Percentiles rank a stretch among this genome's conserved stretches.
Conservation (phyloP, 345 rosid species). For the Lenwebbia sp. region DNA sequence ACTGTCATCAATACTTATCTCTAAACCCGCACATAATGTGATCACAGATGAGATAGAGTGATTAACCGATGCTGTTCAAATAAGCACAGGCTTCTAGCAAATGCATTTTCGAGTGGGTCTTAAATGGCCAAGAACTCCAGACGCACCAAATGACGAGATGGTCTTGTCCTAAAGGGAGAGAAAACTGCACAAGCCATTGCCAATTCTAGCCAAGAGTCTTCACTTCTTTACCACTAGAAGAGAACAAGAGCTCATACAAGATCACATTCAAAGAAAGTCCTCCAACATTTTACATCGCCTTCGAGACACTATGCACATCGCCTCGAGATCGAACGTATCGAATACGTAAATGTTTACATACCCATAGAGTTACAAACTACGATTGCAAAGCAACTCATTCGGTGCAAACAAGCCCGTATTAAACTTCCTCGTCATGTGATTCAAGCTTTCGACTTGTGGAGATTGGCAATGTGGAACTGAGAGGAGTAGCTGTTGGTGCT, state of each 20-base stretch:
- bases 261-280: not conserved
- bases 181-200: not conserved
- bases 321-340: not conserved
- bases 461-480: conserved; percentile 49
- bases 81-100: too few relatives aligned
- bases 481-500: conserved; percentile 33
- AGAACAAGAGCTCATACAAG: not conserved
- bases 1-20: not conserved
- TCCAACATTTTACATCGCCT: not conserved
- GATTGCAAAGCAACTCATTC: not conserved
- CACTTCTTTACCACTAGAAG: not conserved
- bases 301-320: not conserved
- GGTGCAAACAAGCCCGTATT: not conserved
- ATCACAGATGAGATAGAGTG: too few relatives aligned
- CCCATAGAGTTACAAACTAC: not conserved
- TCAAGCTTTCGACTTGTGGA: conserved; percentile 1
- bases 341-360: not conserved
- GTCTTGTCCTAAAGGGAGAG: not conserved
- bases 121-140: not conserved
- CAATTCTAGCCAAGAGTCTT: not conserved
- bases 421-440: not conserved
- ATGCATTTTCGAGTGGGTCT: not conserved
- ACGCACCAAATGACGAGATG: not conserved
- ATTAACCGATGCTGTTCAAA: too few relatives aligned
- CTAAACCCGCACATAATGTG: not conserved